Evolutionary conservation across 805 yeast species (phyloP).

Genomic region (Wickerhamiella azyma): DNA sequence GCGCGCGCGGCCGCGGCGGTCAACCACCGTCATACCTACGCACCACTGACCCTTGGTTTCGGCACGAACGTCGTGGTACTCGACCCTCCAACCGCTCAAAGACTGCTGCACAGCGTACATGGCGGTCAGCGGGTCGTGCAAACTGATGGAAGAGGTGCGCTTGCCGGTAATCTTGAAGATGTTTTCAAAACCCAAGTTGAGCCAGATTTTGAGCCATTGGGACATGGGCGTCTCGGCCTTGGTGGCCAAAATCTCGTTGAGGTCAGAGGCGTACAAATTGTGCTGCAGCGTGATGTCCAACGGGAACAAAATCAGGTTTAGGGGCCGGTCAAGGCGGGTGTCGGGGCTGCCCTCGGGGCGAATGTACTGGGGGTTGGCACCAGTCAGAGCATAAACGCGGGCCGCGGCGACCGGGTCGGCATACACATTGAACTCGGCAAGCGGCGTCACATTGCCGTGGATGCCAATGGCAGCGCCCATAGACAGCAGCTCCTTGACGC

Average conservation of each 20-base stretch:
- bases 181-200: slow-evolving; percentile 17
- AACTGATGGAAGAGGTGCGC: slow-evolving; percentile 16
- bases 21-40: slow-evolving; percentile 26
- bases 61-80: slow-evolving; percentile 26
- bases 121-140: slow-evolving; percentile 31
- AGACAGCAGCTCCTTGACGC: slow-evolving; percentile 26
- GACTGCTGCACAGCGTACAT: slow-evolving; percentile 22
- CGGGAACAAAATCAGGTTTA: slow-evolving; percentile 26
- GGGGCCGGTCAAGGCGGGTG: slow-evolving; percentile 16
- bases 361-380: slow-evolving; percentile 20
- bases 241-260: slow-evolving; percentile 14
- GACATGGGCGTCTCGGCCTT: slow-evolving; percentile 22
- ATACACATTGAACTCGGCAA: slow-evolving; percentile 31
- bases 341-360: slow-evolving; percentile 21
- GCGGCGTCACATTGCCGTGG: slow-evolving; percentile 31
- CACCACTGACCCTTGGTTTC: slow-evolving; percentile 30
- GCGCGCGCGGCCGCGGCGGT: slow-evolving; percentile 23
- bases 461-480: slow-evolving; percentile 30
- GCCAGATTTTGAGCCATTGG: slow-evolving; percentile 27
- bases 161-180: slow-evolving; percentile 16
- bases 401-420: slow-evolving; percentile 32
- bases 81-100: slow-evolving; percentile 15
- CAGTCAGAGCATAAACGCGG: slow-evolving; percentile 25
- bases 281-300: slow-evolving; percentile 28
- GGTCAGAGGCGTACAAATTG: slow-evolving; percentile 16